Base-by-base conservation (phyloP, 2,329 filamentous ascomycete genomes). In the Arthrobotrys iridis region DNA sequence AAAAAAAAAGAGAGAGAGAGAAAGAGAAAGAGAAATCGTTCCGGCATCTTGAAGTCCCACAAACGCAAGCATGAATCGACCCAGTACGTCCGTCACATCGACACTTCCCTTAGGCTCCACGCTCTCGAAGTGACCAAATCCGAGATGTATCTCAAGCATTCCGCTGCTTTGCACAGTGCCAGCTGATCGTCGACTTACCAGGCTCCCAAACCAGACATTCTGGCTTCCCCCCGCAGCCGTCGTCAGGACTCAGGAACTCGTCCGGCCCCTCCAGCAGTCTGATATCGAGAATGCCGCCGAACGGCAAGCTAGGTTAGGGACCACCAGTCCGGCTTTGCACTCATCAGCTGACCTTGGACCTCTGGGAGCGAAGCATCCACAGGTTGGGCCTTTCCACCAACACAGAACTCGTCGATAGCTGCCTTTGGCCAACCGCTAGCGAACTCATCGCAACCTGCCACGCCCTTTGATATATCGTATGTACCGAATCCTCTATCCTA, bases 391-490 rank as follows among this genome's bases (percentile, higher is more conserved):
- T 75, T 75, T 18, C 71, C 71, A 37, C 63, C 63, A 24, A 48
- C 57, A 30, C 71, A 72, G 45, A 75, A 48, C 37, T 68, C 71
- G 22, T 75, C 71, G 18, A 58, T 75, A 50, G 40, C 40, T 48
- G 63, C 57, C n/a, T 75, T 75, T 30, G 63, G 71, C 20, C 71
- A 75, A 52, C 30, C 63, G 7, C 40, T 75, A 33, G 28, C 63
- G 20, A 75, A 75, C 33, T 64, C 71, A 20, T 75, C 71, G 10
- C 71, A 75, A 52, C 71, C 71, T 46, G 63, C 71, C 15, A 75
- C 71, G 4, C 71, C 71, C 13, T 75, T 75, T 52, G 71, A 75
- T 59, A 75, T 75, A 55, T 75, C 71, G 71, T 75, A 75, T 59
- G 71, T 68, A 67, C 70, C 35, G 24, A 57, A 50, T 13, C 50